Evolutionary conservation across 2,329 filamentous ascomycete genomes (phyloP), one percentile per base, ranked within the genome.

Genomic region (Thielaviopsis populi): DNA sequence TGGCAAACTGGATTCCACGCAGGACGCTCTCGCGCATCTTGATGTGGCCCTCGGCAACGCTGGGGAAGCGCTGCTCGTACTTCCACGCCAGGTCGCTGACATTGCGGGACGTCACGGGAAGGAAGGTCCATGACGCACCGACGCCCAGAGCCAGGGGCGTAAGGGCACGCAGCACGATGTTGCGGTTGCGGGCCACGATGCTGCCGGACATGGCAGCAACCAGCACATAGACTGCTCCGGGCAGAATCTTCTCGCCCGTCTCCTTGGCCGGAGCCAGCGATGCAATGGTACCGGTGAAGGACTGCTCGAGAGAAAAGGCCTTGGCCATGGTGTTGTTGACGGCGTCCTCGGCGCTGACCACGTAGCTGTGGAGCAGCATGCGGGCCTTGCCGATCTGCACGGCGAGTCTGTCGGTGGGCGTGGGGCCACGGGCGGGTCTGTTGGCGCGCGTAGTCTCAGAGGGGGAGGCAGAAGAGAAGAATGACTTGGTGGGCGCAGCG

Each of bases 191-290:
- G 63, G 89, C 84, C 63, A 96, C 79, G 73, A 99, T 97, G 74
- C 85, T 91, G 69, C 92, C 94, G 42, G 94, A 89, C 91, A 99
- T 96, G 70, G 89, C 86, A 50, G 91, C 87, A 59, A 99, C 91
- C 37, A 96, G 82, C 58, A 97, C 91, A 77, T 97, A 97, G 69
- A 97, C 84, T 66, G 85, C 80, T 30, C 92, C 92, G 41, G 94
- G 94, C 76, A 97, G 85, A 64, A 99, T 81, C 72, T 85, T 85
- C 79, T 99, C 94, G 73, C 88, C 89, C 66, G 85, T 89, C 75
- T 92, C 87, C 70, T 86, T 86, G 43, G 91, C 80, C 37, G 94
- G 94, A 22, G 91, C 94, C 46, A 99, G 82, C 24, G 88, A 91
- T 66, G 91, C 89, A 69, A 99, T 76, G 67, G 94, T 97, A 75